Conservation (phyloP, 2,329 filamentous ascomycete genomes). For the Aspergillus pseudoglaucus region DNA sequence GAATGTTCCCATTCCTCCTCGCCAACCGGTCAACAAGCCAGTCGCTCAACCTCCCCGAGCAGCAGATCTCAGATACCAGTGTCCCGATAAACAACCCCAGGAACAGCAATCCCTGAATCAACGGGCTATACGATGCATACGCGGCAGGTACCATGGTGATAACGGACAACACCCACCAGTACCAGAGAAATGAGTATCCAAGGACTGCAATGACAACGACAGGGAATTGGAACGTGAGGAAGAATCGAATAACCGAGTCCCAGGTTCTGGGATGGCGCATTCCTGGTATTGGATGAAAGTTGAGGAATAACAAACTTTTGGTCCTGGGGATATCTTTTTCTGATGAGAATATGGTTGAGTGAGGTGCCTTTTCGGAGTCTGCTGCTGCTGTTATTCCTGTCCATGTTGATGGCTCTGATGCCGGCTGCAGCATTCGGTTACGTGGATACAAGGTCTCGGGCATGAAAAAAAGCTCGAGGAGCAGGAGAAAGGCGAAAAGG, state of each 20-base stretch:
- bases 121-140: constrained; percentile 43
- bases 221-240: constrained; percentile 42
- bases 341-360: not conserved
- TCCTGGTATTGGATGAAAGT: constrained; percentile 43
- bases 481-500: constrained; percentile 44
- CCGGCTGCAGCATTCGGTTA: constrained; percentile 39
- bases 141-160: constrained; percentile 50
- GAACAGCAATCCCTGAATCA: constrained; percentile 50
- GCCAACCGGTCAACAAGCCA: constrained; percentile 43
- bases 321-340: constrained; percentile 30
- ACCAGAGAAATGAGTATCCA: constrained; percentile 49
- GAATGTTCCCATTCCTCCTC: constrained; percentile 37
- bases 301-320: constrained; percentile 41
- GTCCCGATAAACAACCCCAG: constrained; percentile 50
- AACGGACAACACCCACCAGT: constrained; percentile 52
- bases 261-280: constrained; percentile 47
- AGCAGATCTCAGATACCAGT: constrained; percentile 46
- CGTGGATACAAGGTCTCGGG: constrained; percentile 54
- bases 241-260: constrained; percentile 42
- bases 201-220: constrained; percentile 42
- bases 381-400: not conserved
- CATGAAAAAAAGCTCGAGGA: constrained; percentile 46
- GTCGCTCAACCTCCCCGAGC: constrained; percentile 50
- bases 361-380: not conserved
- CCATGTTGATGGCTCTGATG: constrained; percentile 21